These are phyloP conservation scores for Termitomyces sp. DNA, from an alignment of 768 basidiomycete genomes.

Conservation along the genomic window DNA sequence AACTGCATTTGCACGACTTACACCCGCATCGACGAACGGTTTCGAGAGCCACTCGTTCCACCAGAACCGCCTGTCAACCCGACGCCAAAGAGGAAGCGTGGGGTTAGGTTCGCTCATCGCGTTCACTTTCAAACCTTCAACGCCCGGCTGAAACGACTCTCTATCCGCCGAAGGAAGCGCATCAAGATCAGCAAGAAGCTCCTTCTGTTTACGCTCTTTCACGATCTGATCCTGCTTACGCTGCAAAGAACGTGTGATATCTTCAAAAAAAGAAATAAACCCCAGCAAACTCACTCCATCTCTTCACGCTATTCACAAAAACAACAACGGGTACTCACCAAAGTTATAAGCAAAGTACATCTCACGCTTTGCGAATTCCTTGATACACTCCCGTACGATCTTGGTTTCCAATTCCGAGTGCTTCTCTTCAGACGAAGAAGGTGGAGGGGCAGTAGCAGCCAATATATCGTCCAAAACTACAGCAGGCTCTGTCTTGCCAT, in stretches of 20 bases:
- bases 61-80: conserved; percentile 90
- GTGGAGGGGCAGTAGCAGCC: conserved; percentile 58
- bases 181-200: conserved; percentile 59
- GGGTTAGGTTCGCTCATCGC: conserved; percentile 69
- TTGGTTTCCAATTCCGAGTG: conserved; percentile 79
- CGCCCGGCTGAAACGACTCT: conserved; percentile 8
- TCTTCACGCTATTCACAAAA: neutral
- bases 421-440: conserved; percentile 59
- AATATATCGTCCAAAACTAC: conserved; percentile 58
- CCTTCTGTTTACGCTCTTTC: conserved; percentile 55
- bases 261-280: conserved; percentile 32
- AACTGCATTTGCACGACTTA: conserved; percentile 31
- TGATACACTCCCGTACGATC: conserved; percentile 74
- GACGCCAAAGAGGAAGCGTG: conserved; percentile 84
- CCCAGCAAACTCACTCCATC: neutral
- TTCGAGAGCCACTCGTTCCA: conserved; percentile 92
- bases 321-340: conserved; percentile 42
- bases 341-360: conserved; percentile 92
- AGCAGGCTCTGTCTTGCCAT: conserved; percentile 43
- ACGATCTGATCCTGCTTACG: conserved; percentile 68
- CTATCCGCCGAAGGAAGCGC: conserved; percentile 37
- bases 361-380: conserved; percentile 75
- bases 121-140: conserved; percentile 37
- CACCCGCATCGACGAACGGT: conserved; percentile 85
- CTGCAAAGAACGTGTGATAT: conserved; percentile 80